Evolutionary conservation across 768 basidiomycete species (phyloP).

Genomic region (Agaricus blazei): DNA sequence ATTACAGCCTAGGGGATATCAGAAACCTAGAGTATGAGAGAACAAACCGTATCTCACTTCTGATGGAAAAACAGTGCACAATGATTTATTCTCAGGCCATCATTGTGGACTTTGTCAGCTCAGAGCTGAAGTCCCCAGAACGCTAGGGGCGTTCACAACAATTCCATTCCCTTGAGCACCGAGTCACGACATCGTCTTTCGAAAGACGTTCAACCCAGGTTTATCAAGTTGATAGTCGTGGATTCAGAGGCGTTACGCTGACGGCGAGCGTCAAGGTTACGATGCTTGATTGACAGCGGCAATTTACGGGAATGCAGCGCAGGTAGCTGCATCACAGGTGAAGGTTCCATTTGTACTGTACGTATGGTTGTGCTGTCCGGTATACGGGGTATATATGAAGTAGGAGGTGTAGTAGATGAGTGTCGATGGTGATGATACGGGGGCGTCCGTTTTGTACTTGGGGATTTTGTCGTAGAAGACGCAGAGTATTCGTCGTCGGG

Average conservation of each 20-base stretch:
- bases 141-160: background rate
- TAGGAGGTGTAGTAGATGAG: slow-evolving; percentile 28
- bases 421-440: slow-evolving; percentile 15
- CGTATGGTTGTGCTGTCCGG: slow-evolving; percentile 31
- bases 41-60: background rate
- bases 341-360: slow-evolving; percentile 51
- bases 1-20: background rate
- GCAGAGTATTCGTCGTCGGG: slow-evolving; percentile 17
- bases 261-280: background rate
- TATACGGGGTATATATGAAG: slow-evolving; percentile 29
- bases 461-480: background rate
- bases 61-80: background rate
- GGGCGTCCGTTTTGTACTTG: slow-evolving; percentile 10
- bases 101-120: background rate
- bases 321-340: slow-evolving; percentile 48
- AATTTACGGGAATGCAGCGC: slow-evolving; percentile 17
- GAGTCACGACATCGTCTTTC: background rate
- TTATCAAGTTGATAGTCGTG: background rate
- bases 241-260: background rate
- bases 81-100: background rate
- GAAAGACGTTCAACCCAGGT: background rate
- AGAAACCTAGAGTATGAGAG: background rate
- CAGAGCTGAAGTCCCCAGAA: background rate
- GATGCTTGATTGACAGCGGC: slow-evolving; percentile 16
- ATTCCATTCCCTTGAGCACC: background rate